These are phyloP conservation scores for Rhizopus sp. DNA, from an alignment of 371 early-diverging fungal species.

Conservation along the genomic window DNA sequence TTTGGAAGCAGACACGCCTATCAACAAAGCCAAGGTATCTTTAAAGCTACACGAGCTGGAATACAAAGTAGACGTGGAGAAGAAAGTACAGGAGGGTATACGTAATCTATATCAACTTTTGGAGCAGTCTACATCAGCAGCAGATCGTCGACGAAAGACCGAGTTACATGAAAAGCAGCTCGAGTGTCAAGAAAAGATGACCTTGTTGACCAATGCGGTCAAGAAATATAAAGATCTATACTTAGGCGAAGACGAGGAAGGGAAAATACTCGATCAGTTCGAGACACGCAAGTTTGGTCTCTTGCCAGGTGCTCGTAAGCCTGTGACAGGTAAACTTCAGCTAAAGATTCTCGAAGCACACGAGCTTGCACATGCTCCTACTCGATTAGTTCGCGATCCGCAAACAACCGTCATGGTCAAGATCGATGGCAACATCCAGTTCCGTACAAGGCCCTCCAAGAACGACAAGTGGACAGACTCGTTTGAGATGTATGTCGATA, in stretches of 20 bases:
- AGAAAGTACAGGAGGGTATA: constrained; percentile 77
- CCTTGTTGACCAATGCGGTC: constrained; percentile 72
- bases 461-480: constrained; percentile 76
- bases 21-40: constrained; percentile 84
- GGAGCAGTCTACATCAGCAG: constrained; percentile 25
- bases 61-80: constrained; percentile 87
- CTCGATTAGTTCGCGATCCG: constrained; percentile 52
- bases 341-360: constrained; percentile 66
- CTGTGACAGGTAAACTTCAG: constrained; percentile 70
- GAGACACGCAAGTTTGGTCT: constrained; percentile 18
- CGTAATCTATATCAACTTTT: constrained; percentile 45
- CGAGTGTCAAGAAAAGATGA: constrained; percentile 82
- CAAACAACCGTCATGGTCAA: constrained; percentile 77
- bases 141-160: constrained; percentile 56
- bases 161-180: constrained; percentile 64
- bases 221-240: constrained; percentile 83
- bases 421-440: constrained; percentile 79
- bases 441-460: constrained; percentile 65
- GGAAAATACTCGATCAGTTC: constrained; percentile 14
- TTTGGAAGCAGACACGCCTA: constrained; percentile 72
- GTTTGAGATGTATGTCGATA: constrained; percentile 80
- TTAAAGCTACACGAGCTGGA: constrained; percentile 80
- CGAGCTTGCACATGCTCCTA: constrained; percentile 69
- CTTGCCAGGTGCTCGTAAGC: constrained; percentile 63
- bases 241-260: constrained; percentile 69